Evolutionary conservation across 192 early-diverging fungal genomes (phyloP).

Genomic region (Podila epigama): DNA sequence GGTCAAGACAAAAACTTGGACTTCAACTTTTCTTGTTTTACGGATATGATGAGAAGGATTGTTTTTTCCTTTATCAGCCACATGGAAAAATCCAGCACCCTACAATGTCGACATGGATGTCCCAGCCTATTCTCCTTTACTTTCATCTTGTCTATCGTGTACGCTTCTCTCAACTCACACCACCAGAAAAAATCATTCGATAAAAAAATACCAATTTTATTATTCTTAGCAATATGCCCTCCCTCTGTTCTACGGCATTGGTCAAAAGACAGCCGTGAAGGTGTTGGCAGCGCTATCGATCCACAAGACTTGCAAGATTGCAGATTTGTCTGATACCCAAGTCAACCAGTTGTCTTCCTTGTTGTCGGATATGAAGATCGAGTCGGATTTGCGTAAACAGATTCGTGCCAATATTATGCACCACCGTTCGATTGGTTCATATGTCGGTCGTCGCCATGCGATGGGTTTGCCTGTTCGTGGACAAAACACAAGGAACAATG

Average conservation of each 20-base stretch:
- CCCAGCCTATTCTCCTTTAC: too few species aligned
- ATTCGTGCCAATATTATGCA: slow-evolving; percentile 76
- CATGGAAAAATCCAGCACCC: too few species aligned
- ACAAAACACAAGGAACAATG: slow-evolving; percentile 87
- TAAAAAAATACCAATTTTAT: background rate
- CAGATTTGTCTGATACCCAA: slow-evolving; percentile 88
- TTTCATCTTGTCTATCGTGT: too few species aligned
- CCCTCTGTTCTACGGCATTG: slow-evolving; percentile 90
- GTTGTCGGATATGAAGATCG: slow-evolving; percentile 89
- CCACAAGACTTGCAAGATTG: slow-evolving; percentile 85
- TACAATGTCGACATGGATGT: too few species aligned
- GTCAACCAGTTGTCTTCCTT: slow-evolving; percentile 85
- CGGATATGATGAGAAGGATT: too few species aligned
- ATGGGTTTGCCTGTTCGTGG: slow-evolving; percentile 90
- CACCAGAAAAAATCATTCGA: too few species aligned
- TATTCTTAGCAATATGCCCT: slow-evolving; percentile 28
- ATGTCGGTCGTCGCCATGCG: slow-evolving; percentile 84
- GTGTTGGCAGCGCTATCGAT: slow-evolving; percentile 86
- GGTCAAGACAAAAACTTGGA: too few species aligned
- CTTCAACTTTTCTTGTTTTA: too few species aligned
- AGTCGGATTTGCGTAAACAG: slow-evolving; percentile 78
- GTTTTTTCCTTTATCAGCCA: too few species aligned
- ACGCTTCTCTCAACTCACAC: background rate
- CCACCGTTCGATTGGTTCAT: slow-evolving; percentile 75
- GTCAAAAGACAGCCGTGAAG: slow-evolving; percentile 71